Base-by-base conservation (phyloP, 306 rosid species). In the Urtica urens region DNA sequence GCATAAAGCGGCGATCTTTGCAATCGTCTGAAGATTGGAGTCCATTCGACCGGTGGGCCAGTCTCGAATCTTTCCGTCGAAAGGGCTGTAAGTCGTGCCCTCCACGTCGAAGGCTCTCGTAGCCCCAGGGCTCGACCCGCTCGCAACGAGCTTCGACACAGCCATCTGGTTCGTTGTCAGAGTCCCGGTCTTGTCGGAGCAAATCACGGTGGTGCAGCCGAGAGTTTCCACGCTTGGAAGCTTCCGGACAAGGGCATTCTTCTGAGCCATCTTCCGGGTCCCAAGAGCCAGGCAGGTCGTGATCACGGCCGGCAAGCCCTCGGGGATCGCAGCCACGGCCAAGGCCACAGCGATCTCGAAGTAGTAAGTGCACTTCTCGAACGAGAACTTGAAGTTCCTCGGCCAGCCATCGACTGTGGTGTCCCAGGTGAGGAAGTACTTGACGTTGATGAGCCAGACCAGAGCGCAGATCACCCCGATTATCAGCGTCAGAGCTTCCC, bases 121-220 rank as follows among this genome's bases (percentile, higher is more conserved):
- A 0, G 57, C 52, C 15, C 64, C 72, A 14, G 59, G 64, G 7
- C 22, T 52, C 60, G 61, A 47, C 41, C 88, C 94, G 53, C 73
- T 71, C 30, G 94, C 94, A 3, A 83, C 76, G 42, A 83, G 70
- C 63, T 72, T 83, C 0, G 82, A 1, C 46, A 74, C 94, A 22
- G 94, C 77, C 94, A 83, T 83, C 72, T 83, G 94, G 60, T 83
- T 83, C 7, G 79, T 73, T n/a, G 79, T 73, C 60, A 73, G 40
- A 11, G 78, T 72, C 44, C 78, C 78, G 1, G 78, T 72, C 44
- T 72, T 72, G 46, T 72, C 78, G 3, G 78, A 72, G 33, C 78
- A 72, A 23, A 72, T 72, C 38, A 72, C 74, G 15, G 78, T 72
- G 5, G 74, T 72, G 46, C 78, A 72, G 37, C 78, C 78, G 30